Evolutionary conservation across 306 rosid species (phyloP).

Genomic region (Lathyrus sativus): DNA sequence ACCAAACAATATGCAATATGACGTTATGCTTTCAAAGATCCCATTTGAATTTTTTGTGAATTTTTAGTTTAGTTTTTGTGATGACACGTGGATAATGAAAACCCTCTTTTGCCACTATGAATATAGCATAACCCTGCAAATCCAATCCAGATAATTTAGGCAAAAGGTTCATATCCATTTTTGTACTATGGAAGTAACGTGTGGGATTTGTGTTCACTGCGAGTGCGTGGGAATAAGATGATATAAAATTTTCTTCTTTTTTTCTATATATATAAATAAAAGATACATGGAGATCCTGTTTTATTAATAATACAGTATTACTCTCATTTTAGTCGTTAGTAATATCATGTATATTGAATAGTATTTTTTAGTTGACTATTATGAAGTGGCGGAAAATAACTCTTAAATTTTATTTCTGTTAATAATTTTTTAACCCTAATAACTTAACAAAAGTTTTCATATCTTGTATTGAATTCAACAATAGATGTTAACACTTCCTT

Average conservation of each 20-base stretch:
- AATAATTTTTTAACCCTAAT: too few species aligned
- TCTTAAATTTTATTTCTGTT: too few species aligned
- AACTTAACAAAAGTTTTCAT: too few species aligned
- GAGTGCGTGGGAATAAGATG: not conserved
- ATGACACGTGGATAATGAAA: slow-evolving; percentile 45
- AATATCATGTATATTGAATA: not conserved
- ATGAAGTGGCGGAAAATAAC: too few species aligned
- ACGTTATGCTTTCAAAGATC: slow-evolving; percentile 53
- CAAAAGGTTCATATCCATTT: slow-evolving; percentile 27
- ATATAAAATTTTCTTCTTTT: too few species aligned
- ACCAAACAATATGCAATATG: slow-evolving; percentile 48
- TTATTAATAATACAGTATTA: too few species aligned
- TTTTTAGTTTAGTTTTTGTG: slow-evolving; percentile 24
- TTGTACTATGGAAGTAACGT: slow-evolving; percentile 4
- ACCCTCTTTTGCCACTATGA: slow-evolving; percentile 28
- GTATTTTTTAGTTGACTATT: too few species aligned
- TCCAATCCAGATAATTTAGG: slow-evolving; percentile 34
- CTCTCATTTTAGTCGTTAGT: too few species aligned
- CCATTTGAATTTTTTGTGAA: slow-evolving; percentile 40
- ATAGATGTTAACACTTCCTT: too few species aligned
- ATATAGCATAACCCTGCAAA: slow-evolving; percentile 15
- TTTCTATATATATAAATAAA: too few species aligned
- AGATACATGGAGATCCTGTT: too few species aligned
- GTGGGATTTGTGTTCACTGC: not conserved
- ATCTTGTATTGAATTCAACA: too few species aligned